These are phyloP conservation scores for Achlya hypogyna DNA, from an alignment of 352 stramenopile species.

Conservation along the genomic window DNA sequence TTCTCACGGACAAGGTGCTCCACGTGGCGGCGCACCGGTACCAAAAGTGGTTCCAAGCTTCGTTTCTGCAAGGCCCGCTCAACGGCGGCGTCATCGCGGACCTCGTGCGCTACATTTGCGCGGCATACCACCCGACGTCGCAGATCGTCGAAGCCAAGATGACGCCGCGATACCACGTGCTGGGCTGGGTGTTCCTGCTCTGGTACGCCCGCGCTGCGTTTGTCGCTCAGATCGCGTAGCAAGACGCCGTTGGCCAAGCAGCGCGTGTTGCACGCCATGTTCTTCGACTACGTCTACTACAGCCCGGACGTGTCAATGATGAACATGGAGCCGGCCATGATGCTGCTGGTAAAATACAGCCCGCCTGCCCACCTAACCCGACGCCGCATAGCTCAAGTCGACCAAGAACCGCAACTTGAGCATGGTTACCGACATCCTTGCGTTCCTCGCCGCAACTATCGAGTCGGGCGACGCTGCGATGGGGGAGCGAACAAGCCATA, in stretches of 20 bases:
- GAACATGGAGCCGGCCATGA: constrained; percentile 69
- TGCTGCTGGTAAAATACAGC: constrained; percentile 51
- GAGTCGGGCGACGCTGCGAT: not conserved
- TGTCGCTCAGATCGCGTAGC: constrained; percentile 25
- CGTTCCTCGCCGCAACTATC: not conserved
- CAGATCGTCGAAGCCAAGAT: constrained; percentile 75
- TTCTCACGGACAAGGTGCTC: constrained; percentile 65
- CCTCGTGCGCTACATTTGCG: constrained; percentile 74
- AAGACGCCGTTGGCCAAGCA: constrained; percentile 61
- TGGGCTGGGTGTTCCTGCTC: constrained; percentile 77
- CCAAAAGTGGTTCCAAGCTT: constrained; percentile 80
- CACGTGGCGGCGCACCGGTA: constrained; percentile 32
- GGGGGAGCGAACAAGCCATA: not conserved
- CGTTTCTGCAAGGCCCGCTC: constrained; percentile 57
- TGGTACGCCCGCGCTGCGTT: constrained; percentile 33
- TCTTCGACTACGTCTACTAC: constrained; percentile 84
- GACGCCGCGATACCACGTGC: constrained; percentile 76
- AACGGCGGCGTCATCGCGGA: constrained; percentile 71
- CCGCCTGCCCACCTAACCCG: too few relatives aligned
- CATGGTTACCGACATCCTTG: constrained; percentile 10
- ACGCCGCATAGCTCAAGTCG: not conserved
- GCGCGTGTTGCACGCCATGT: constrained; percentile 76
- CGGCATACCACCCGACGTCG: constrained; percentile 75
- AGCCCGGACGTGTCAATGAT: constrained; percentile 74
- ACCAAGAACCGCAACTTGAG: constrained; percentile 14